Evolutionary conservation across 352 stramenopile species (phyloP), one percentile per base, ranked within the genome.

Genomic region (Achlya hypogyna): DNA sequence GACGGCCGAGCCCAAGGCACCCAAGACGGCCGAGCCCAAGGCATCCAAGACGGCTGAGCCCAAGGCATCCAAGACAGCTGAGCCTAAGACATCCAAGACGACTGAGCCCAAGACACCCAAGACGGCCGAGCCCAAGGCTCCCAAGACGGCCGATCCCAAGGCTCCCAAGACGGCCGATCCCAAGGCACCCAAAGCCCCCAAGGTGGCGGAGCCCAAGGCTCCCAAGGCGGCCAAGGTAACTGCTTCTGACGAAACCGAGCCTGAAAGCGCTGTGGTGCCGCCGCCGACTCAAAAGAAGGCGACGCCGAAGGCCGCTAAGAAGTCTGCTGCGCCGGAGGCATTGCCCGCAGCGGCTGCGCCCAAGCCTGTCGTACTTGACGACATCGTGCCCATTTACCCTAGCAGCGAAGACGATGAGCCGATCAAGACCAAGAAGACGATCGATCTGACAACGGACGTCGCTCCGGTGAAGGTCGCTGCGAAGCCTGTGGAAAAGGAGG

Each of bases 221-320:
- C 25, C 25, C 9, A 66, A 74, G 60, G 43, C 31, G 8, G 56
- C 69, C 28, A 69, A 74, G 43, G 65, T 65, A 16, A 71, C 56
- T 18, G 53, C 71, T 1, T 73, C 79, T 10, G 77, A 79, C 53
- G 70, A 67, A 16, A 52, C 22, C 2, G 58, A 18, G 14, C 9
- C 35, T 28, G 59, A 65, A 59, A 14, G 14, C 6, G 14, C 6
- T 51, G 64, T 29, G 65, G 65, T 58, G 54, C 71, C 60, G 62
- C 23, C 32, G 45, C 63, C 5, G 66, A 31, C 59, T 31, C 45
- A 58, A 68, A 27, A 63, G 52, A 29, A n/a, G 27, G 35, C 18
- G 0, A 71, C 52, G 32, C 35, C 25, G 18, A 69, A 35, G 34
- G 34, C 14, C 34, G 34, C 14, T 42, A 42, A 42, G 34, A 14